Conservation (phyloP, 176 grass and related monocot species). For the Aegilops tauschii region DNA sequence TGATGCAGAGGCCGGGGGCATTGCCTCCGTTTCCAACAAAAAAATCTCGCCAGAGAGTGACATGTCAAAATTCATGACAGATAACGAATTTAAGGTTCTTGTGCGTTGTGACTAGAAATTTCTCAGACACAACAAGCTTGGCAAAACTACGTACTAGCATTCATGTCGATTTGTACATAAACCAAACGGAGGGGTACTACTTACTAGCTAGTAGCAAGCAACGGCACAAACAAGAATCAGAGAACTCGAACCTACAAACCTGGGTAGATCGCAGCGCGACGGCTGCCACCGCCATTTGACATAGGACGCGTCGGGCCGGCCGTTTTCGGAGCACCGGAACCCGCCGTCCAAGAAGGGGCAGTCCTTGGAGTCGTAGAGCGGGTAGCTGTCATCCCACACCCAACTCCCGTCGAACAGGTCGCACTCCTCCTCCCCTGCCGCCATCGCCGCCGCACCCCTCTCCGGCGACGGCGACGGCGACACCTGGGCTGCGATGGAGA, state of each 20-base stretch:
- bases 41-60: neutral
- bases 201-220: neutral
- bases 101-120: too few species aligned
- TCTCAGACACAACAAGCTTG: neutral
- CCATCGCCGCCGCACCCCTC: too few species aligned
- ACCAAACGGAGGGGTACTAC: neutral
- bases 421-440: constrained; percentile 13
- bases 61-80: neutral
- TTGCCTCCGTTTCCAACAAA: too few species aligned
- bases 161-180: neutral
- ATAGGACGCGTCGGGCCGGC: constrained; percentile 61
- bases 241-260: constrained; percentile 10
- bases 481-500: constrained; percentile 22
- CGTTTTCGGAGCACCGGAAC: constrained; percentile 88
- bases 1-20: too few species aligned
- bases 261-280: constrained; percentile 66
- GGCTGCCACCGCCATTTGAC: constrained; percentile 84
- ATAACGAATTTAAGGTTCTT: neutral
- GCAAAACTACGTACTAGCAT: neutral
- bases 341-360: constrained; percentile 77
- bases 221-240: neutral
- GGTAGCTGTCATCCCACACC: constrained; percentile 74
- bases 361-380: constrained; percentile 69
- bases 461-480: neutral
- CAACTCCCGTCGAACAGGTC: constrained; percentile 89